Conservation (phyloP, 192 early-diverging fungal species). For the Coemansia umbellata region DNA sequence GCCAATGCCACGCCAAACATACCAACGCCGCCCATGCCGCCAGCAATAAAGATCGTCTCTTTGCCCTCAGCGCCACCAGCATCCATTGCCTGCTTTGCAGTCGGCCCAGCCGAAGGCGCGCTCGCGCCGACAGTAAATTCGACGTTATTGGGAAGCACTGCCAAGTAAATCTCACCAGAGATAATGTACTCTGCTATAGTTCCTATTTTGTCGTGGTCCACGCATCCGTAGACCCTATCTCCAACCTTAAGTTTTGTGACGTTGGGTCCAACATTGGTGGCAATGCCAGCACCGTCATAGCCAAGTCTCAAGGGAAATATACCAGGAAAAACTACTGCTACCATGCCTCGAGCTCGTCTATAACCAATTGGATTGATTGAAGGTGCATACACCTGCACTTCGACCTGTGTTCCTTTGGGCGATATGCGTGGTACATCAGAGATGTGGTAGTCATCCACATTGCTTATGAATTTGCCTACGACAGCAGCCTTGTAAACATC, state of each 20-base stretch:
- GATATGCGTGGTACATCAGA: conserved; percentile 1
- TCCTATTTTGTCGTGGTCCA: conserved; percentile 10
- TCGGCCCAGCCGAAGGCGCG: conserved; percentile 52
- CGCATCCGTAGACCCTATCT: conserved; percentile 51
- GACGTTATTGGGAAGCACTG: conserved; percentile 26
- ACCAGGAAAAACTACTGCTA: conserved; percentile 27
- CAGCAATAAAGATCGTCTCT: conserved; percentile 49
- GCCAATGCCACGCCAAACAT: conserved; percentile 51
- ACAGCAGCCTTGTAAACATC: conserved; percentile 24
- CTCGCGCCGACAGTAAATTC: conserved; percentile 47
- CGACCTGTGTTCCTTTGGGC: conserved; percentile 13
- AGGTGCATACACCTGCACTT: conserved; percentile 47
- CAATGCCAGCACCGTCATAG: conserved; percentile 53
- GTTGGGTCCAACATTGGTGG: conserved; percentile 27
- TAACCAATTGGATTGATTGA: conserved; percentile 56
- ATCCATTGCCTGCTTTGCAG: conserved; percentile 52
- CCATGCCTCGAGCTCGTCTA: conserved; percentile 45
- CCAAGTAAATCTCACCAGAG: conserved; percentile 19
- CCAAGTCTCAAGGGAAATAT: conserved; percentile 51
- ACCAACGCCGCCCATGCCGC: conserved; percentile 57
- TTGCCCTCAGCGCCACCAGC: conserved; percentile 10
- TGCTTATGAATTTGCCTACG: conserved; percentile 11
- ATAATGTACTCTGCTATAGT: conserved; percentile 37
- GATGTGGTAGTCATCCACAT: conserved; percentile 12
- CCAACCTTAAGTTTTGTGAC: conserved; percentile 47